Conservation (phyloP, 2,329 filamentous ascomycete species). For the Aureobasidium sp. region DNA sequence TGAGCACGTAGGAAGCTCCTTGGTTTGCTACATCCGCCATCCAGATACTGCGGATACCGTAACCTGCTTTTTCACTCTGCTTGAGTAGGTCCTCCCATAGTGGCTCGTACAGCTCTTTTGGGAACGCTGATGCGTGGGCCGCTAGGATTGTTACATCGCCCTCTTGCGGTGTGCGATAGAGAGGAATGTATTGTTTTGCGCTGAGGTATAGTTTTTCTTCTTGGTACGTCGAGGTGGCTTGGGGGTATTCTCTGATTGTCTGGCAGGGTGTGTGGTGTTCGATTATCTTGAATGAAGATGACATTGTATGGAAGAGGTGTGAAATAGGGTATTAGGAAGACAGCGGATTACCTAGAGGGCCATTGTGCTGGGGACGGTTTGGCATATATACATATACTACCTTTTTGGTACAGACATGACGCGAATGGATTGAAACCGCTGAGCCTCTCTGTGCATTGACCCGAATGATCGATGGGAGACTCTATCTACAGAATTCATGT, state of each 20-base stretch:
- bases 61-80: constrained; percentile 37
- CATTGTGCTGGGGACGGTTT: neutral
- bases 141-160: constrained; percentile 80
- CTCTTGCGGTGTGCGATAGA: constrained; percentile 56
- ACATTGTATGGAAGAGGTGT: neutral
- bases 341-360: neutral
- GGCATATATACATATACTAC: constrained; percentile 1
- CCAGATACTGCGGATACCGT: constrained; percentile 75
- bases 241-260: constrained; percentile 74
- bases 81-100: constrained; percentile 75
- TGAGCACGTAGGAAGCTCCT: constrained; percentile 67
- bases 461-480: neutral
- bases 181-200: constrained; percentile 81
- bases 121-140: constrained; percentile 84
- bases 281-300: constrained; percentile 3
- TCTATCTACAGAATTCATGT: neutral
- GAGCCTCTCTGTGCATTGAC: neutral
- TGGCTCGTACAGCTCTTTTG: constrained; percentile 90
- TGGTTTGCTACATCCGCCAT: constrained; percentile 81
- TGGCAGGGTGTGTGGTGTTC: constrained; percentile 64
- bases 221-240: constrained; percentile 61
- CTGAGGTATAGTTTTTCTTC: constrained; percentile 65
- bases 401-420: neutral
- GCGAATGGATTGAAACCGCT: neutral
- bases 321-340: neutral